Base-by-base conservation (phyloP, 2,329 filamentous ascomycete species). In the Ophiostoma triangulosporum region DNA sequence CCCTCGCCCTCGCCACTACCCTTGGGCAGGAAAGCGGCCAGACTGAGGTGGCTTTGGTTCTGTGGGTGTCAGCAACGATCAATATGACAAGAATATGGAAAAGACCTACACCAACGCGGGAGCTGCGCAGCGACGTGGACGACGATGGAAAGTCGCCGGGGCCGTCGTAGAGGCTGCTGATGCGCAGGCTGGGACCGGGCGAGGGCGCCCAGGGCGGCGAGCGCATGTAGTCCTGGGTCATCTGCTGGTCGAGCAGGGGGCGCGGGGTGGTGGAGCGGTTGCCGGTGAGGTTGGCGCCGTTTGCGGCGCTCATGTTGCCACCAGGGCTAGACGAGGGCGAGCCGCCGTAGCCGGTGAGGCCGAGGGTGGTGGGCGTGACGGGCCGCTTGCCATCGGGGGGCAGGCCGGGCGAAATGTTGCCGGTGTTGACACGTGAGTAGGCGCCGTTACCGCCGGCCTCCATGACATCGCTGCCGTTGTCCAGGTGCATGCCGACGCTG, bases 21-120 rank as follows among this genome's bases (percentile, higher is more conserved):
- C 32, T 62, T 62, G 35, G 67, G 68, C 7, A 73, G 60, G 9
- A 73, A 64, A 17, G 65, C 68, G 4, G 68, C 66, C 48, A 72
- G 61, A 57, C 69, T 71, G 48, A 69, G 64, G 52, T 70, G 66
- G 62, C 70, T 72, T 57, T 69, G 69, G 56, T 69, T 68, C 38
- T 43, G 38, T 15, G 4, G 11, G 11, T 6, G 38, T 43, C 24
- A 43, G 38, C 20, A 22, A 14, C 4, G n/a, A 20, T 7, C 11
- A 22, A 22, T 20, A 22, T 38, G 11, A 8, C 6, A 22, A 11
- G 11, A 20, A 6, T 3, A 17, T n/a, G n/a, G 17, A 17, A 2
- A 24, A 12, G 12, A 43, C 38, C 14, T 43, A 43, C 38, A 68
- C 51, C 53, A 46, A 55, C 55, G 49, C 54, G 46, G n/a, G 46